Percentiles rank a stretch among this genome's conserved stretches.
These are phyloP conservation scores for Ailanthus altissimus DNA, from an alignment of 345 rosid genomes.

Conservation along the genomic window DNA sequence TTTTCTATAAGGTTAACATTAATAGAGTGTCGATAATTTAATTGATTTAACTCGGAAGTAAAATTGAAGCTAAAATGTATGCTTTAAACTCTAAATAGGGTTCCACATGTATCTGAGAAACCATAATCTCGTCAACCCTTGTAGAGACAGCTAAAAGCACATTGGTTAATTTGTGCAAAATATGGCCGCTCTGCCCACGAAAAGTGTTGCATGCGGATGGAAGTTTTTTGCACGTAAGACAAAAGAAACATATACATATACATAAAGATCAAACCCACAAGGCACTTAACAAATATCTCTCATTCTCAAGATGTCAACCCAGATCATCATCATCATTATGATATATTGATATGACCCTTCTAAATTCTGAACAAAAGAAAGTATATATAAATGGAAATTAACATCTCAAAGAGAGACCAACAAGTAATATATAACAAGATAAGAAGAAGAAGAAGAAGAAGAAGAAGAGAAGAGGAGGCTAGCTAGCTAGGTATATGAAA, in stretches of 20 bases:
- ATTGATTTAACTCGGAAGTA: too few relatives aligned
- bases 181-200: conserved; percentile 50
- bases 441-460: background rate
- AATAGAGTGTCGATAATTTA: too few relatives aligned
- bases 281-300: background rate
- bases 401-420: background rate
- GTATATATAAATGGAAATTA: background rate
- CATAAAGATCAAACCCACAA: background rate
- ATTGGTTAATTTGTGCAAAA: conserved; percentile 37
- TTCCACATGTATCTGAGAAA: background rate
- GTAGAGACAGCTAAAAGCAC: conserved; percentile 4
- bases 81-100: background rate
- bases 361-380: background rate
- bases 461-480: background rate
- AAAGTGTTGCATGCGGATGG: conserved; percentile 47
- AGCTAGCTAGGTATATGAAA: background rate
- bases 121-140: background rate
- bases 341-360: background rate
- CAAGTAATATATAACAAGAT: background rate
- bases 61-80: background rate
- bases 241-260: background rate
- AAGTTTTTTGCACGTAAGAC: conserved; percentile 43
- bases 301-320: too few relatives aligned
- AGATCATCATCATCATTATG: background rate
- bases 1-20: too few relatives aligned